These are phyloP conservation scores for Rhynchospora breviuscula DNA, from an alignment of 176 grass and related monocot genomes.

Conservation along the genomic window DNA sequence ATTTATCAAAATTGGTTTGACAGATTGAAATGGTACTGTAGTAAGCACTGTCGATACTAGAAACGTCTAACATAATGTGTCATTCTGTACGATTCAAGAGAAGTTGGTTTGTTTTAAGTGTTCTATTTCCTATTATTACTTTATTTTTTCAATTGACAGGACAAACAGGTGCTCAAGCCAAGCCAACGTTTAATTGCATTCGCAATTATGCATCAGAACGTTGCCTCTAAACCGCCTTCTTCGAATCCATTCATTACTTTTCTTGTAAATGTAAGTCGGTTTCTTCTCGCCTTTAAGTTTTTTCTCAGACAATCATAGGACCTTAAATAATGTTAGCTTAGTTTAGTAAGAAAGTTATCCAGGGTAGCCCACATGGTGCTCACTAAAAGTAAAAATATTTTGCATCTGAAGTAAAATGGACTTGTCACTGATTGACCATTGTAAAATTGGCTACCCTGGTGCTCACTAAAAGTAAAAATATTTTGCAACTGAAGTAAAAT, in stretches of 20 bases:
- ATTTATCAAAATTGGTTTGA: background rate
- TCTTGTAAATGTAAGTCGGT: constrained; percentile 70
- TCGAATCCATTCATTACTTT: constrained; percentile 70
- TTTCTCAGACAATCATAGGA: background rate
- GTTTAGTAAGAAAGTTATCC: background rate
- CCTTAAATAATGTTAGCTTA: background rate
- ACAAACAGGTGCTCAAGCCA: constrained; percentile 69
- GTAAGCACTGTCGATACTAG: background rate
- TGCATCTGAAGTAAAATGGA: background rate
- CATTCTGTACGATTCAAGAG: background rate
- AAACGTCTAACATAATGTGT: background rate
- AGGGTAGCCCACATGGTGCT: background rate
- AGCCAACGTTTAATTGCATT: constrained; percentile 87
- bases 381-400: constrained; percentile 1
- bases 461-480: background rate
- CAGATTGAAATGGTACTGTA: background rate
- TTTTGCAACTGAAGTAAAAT: background rate
- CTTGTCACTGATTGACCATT: background rate
- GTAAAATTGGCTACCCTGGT: too few relatives aligned
- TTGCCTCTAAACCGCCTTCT: constrained; percentile 45
- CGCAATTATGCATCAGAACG: constrained; percentile 63
- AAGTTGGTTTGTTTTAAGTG: background rate
- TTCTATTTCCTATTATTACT: constrained; percentile 11
- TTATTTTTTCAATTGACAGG: constrained; percentile 38
- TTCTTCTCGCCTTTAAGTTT: constrained; percentile 6